Percentiles rank a stretch among this genome's conserved stretches.
Evolutionary conservation across 2,329 filamentous ascomycete species (phyloP).

Genomic region (Didymella lethalis): DNA sequence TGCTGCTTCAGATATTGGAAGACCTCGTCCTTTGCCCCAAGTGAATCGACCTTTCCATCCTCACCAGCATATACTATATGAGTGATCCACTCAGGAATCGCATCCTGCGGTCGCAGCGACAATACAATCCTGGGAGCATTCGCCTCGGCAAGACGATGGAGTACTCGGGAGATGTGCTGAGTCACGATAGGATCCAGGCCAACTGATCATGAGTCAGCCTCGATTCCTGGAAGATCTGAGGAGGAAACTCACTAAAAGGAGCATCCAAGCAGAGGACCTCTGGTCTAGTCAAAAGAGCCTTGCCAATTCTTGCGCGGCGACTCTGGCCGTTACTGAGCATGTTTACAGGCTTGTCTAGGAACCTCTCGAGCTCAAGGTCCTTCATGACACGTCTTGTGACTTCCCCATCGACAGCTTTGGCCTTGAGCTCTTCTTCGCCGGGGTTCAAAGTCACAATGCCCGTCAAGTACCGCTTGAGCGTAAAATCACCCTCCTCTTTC

Average conservation of each 20-base stretch:
- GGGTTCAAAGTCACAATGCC: constrained; percentile 87
- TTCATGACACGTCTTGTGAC: constrained; percentile 68
- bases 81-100: constrained; percentile 88
- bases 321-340: constrained; percentile 96
- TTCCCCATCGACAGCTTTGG: constrained; percentile 58
- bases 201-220: constrained; percentile 59
- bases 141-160: constrained; percentile 71
- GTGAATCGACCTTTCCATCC: constrained; percentile 69
- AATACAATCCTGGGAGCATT: constrained; percentile 77
- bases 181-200: constrained; percentile 88
- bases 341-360: constrained; percentile 82
- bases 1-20: constrained; percentile 55
- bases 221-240: background rate
- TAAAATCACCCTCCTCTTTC: constrained; percentile 87
- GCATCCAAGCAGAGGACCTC: constrained; percentile 84
- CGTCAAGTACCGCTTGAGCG: constrained; percentile 78
- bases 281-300: constrained; percentile 78
- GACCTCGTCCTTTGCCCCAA: constrained; percentile 72
- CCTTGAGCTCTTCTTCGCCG: constrained; percentile 57
- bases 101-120: constrained; percentile 83
- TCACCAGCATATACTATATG: constrained; percentile 77
- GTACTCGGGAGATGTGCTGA: constrained; percentile 72
- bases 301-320: constrained; percentile 84
- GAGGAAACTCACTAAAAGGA: constrained; percentile 72
- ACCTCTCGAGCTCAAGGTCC: constrained; percentile 72